Conservation (phyloP, 1,284 basidiomycete genomes). For the Hortiboletus rubellus region DNA sequence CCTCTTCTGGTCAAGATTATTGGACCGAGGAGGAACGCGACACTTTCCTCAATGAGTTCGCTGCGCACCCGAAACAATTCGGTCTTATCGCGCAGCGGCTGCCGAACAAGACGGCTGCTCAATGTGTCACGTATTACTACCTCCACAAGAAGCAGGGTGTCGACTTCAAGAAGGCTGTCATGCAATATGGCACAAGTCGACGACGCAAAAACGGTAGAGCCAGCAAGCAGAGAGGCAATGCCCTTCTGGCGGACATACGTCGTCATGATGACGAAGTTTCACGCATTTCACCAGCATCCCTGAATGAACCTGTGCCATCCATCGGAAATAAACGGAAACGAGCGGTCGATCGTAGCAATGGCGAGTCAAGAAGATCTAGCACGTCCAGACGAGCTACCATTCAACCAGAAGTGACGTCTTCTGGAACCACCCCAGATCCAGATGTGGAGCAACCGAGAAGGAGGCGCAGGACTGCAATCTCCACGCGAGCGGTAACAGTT, state of each 20-base stretch:
- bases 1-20: conserved; percentile 67
- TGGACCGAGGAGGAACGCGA: conserved; percentile 90
- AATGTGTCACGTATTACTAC: conserved; percentile 96
- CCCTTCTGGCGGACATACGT: conserved; percentile 73
- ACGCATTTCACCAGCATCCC: conserved; percentile 36
- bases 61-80: conserved; percentile 91
- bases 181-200: conserved; percentile 64
- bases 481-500: conserved; percentile 36
- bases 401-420: conserved; percentile 46
- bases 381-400: conserved; percentile 40
- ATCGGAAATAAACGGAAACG: conserved; percentile 35
- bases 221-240: conserved; percentile 75
- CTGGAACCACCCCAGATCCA: conserved; percentile 58
- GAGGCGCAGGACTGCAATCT: conserved; percentile 37
- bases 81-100: conserved; percentile 82
- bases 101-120: conserved; percentile 82
- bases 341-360: conserved; percentile 30
- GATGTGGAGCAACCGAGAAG: conserved; percentile 56
- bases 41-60: conserved; percentile 81
- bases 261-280: conserved; percentile 72
- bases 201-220: conserved; percentile 57
- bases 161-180: conserved; percentile 79
- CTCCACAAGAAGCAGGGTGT: conserved; percentile 88
- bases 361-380: conserved; percentile 34
- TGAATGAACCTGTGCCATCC: conserved; percentile 33